Evolutionary conservation across 805 yeast species (phyloP).

Genomic region (Candida chilensis): DNA sequence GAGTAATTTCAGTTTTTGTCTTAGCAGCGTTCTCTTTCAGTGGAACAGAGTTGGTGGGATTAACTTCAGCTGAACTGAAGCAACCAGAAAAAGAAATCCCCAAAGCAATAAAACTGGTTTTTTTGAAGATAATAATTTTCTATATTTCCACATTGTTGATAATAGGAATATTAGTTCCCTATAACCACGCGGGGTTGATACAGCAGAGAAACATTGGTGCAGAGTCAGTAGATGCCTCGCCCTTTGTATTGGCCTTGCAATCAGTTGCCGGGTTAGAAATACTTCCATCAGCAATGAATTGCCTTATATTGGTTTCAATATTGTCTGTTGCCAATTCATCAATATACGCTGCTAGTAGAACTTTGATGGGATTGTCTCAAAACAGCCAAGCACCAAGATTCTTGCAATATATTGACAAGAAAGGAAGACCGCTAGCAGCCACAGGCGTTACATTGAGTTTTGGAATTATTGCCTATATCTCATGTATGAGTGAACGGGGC

Average conservation of each 20-base stretch:
- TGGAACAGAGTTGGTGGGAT: conserved; percentile 31
- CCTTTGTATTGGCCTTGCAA: conserved; percentile 67
- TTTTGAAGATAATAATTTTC: conserved; percentile 71
- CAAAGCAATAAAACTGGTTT: conserved; percentile 69
- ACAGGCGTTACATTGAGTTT: conserved; percentile 38
- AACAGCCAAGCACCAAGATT: conserved; percentile 55
- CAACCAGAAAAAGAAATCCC: conserved; percentile 65
- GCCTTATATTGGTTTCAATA: conserved; percentile 57
- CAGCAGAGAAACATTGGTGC: conserved; percentile 43
- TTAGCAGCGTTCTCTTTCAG: conserved; percentile 33
- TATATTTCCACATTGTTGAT: conserved; percentile 38
- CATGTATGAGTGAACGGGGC: conserved; percentile 37
- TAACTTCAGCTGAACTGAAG: conserved; percentile 70
- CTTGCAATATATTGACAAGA: conserved; percentile 52
- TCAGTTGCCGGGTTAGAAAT: conserved; percentile 60
- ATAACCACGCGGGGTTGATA: conserved; percentile 31
- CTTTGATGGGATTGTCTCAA: conserved; percentile 52
- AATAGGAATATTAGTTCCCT: conserved; percentile 14
- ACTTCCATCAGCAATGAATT: conserved; percentile 58
- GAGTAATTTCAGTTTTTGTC: conserved; percentile 26
- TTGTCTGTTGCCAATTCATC: conserved; percentile 67
- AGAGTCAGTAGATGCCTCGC: conserved; percentile 59
- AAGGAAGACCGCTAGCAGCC: conserved; percentile 60
- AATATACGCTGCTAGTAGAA: conserved; percentile 64
- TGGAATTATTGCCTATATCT: conserved; percentile 56